A percentile compares a stretch with the other conserved stretches of the same genome.
Conservation (phyloP, 306 rosid species). For the Vicia faba region DNA sequence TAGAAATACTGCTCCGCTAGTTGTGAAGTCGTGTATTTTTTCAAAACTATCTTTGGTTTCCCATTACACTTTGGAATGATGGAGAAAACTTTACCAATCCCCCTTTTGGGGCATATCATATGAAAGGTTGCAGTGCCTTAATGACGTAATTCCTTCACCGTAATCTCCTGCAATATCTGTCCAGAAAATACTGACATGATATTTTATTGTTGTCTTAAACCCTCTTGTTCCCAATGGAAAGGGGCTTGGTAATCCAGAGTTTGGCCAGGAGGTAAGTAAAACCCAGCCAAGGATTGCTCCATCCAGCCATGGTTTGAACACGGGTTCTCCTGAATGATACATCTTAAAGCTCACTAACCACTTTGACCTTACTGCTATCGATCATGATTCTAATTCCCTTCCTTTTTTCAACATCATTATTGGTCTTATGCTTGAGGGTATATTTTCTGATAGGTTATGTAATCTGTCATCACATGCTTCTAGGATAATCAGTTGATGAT, state of each 20-base stretch:
- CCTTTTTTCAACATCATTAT: neutral
- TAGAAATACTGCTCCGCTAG: conserved; percentile 21
- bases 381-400: conserved; percentile 1
- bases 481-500: conserved; percentile 2
- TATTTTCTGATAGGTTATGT: conserved; percentile 20
- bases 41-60: conserved; percentile 11
- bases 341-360: no score
- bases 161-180: conserved; percentile 22
- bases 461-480: neutral
- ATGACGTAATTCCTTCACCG: conserved; percentile 10
- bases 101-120: neutral
- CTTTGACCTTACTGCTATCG: neutral
- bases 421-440: conserved; percentile 31
- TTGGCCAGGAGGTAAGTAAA: no score
- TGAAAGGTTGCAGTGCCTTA: conserved; percentile 5
- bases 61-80: neutral
- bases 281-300: no score
- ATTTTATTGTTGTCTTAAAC: no score
- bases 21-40: neutral
- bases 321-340: no score
- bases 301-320: no score
- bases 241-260: no score
- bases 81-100: conserved; percentile 11
- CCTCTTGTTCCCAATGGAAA: no score
- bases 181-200: neutral